A percentile compares a stretch with the other conserved stretches of the same genome.
phyloP scores from a whole-genome alignment of 139 green algal species.

The Auxenochlorella pyrenoidosa region DNA sequence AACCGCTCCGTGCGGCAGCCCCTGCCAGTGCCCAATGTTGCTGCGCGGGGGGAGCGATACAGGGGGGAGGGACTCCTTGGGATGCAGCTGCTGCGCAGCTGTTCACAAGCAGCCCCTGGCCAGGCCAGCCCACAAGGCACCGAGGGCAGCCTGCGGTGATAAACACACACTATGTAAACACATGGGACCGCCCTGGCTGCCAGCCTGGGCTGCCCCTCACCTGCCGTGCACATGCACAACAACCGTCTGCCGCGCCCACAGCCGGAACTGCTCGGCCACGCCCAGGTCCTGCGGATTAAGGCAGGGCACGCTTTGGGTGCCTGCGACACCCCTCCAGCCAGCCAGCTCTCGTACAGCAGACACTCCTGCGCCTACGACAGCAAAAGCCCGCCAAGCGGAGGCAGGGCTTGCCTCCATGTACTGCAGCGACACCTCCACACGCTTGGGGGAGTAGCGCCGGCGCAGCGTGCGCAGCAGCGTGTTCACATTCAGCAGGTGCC shows the following conservation, averaged over 20 bases:
- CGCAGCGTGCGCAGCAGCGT: slow-evolving; percentile 4
- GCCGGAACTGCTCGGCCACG: slow-evolving; percentile 2
- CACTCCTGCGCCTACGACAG: too few relatives aligned
- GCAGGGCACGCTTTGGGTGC: too few relatives aligned
- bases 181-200: too few relatives aligned
- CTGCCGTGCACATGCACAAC: background rate
- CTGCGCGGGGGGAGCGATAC: background rate
- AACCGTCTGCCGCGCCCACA: background rate
- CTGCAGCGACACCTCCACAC: background rate
- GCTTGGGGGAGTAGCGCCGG: background rate
- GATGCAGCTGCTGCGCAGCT: too few relatives aligned
- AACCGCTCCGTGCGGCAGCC: background rate
- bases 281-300: background rate
- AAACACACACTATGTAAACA: too few relatives aligned
- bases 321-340: too few relatives aligned
- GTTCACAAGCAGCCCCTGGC: too few relatives aligned
- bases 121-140: too few relatives aligned
- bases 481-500: slow-evolving; percentile 4
- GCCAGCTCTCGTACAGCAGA: too few relatives aligned
- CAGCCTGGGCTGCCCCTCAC: background rate
- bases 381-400: too few relatives aligned
- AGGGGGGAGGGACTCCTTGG: background rate
- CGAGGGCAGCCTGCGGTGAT: background rate
- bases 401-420: background rate
- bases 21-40: slow-evolving; percentile 4